These are phyloP conservation scores for Umbilicus rupestris DNA, from an alignment of 164 flowering plant species.

Conservation along the genomic window DNA sequence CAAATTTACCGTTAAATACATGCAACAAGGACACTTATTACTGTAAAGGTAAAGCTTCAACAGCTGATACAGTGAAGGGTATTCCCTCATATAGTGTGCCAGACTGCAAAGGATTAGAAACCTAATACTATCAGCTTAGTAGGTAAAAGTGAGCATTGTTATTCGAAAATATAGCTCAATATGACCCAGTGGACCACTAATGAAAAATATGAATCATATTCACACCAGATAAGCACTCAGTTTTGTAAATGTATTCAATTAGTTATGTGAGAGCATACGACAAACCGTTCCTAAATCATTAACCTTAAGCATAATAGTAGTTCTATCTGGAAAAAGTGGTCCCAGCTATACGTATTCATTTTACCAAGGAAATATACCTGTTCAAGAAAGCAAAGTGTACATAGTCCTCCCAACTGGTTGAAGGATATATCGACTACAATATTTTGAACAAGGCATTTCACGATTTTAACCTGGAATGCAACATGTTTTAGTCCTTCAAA, in stretches of 20 bases:
- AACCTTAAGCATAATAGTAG: background rate
- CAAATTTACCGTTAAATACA: background rate
- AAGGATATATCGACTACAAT: conserved; percentile 66
- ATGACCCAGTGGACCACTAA: background rate
- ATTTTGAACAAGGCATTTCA: conserved; percentile 57
- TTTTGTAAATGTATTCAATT: background rate
- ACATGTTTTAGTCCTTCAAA: background rate
- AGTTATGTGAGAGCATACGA: background rate
- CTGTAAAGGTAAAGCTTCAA: background rate
- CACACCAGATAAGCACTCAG: background rate
- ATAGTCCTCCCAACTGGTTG: conserved; percentile 67
- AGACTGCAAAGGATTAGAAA: background rate
- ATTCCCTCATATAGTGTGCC: background rate
- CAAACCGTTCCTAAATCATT: background rate
- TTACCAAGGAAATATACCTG: conserved; percentile 26
- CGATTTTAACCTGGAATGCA: conserved; percentile 51
- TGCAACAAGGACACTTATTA: background rate
- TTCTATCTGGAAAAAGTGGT: background rate
- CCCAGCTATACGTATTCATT: background rate
- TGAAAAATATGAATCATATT: background rate
- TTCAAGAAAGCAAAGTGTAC: conserved; percentile 62
- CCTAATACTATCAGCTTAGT: too few relatives aligned
- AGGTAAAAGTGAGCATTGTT: too few relatives aligned
- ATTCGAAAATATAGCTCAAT: too few relatives aligned
- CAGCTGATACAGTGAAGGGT: background rate